These are phyloP conservation scores for Sclerotinia spermophila DNA, from an alignment of 2,329 filamentous ascomycete species.

Conservation along the genomic window DNA sequence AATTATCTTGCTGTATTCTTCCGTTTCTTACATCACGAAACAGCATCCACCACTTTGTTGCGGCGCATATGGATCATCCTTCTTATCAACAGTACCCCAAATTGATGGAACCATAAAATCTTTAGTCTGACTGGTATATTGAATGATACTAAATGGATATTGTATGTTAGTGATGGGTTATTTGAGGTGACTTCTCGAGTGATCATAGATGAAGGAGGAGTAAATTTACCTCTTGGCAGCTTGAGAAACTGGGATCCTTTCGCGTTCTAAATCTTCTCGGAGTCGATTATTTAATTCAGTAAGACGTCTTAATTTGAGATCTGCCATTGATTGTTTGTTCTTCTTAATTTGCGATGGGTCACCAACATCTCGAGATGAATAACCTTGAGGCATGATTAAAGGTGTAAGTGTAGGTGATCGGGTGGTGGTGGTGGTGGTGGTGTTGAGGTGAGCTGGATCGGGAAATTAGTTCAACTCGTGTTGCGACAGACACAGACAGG, in stretches of 20 bases:
- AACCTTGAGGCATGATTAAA: slow-evolving; percentile 55
- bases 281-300: slow-evolving; percentile 96
- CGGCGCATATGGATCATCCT: slow-evolving; percentile 96
- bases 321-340: slow-evolving; percentile 99
- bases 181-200: background rate
- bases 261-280: slow-evolving; percentile 91
- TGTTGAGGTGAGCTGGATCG: background rate
- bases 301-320: slow-evolving; percentile 91
- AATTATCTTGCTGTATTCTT: slow-evolving; percentile 15
- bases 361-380: slow-evolving; percentile 64
- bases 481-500: slow-evolving; percentile 1
- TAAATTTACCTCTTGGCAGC: slow-evolving; percentile 73
- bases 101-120: slow-evolving; percentile 97
- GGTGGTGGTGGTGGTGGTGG: background rate
- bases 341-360: slow-evolving; percentile 71
- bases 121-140: slow-evolving; percentile 95
- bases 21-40: slow-evolving; percentile 72
- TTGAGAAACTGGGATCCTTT: slow-evolving; percentile 92
- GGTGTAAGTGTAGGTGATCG: background rate
- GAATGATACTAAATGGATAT: slow-evolving; percentile 69
- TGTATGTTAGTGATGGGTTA: slow-evolving; percentile 20
- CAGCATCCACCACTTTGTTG: slow-evolving; percentile 90
- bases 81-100: slow-evolving; percentile 91
- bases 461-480: slow-evolving; percentile 13
- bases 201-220: background rate